A percentile compares a stretch with the other conserved stretches of the same genome.
Conservation (phyloP, 2,329 filamentous ascomycete genomes). For the Colletotrichum simmondsii region DNA sequence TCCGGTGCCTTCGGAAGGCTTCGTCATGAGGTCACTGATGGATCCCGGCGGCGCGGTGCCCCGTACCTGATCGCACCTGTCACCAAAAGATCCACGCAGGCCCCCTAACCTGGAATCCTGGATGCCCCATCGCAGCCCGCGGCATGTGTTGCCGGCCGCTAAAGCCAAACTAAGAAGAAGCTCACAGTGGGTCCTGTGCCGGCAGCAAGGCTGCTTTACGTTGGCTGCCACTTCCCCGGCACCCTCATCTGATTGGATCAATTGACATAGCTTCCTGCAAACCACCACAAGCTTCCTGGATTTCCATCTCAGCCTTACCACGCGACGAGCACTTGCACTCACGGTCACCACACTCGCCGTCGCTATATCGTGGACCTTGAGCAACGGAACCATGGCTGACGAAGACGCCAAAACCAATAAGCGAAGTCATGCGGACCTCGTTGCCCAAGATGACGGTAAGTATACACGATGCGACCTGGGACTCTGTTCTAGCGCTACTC, state of each 20-base stretch:
- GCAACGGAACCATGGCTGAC: conserved; percentile 42
- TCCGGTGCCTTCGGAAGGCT: conserved; percentile 14
- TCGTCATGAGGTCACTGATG: conserved; percentile 35
- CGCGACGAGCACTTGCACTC: not conserved
- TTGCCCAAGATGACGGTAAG: conserved; percentile 57
- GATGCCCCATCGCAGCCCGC: not conserved
- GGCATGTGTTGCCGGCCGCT: conserved; percentile 18
- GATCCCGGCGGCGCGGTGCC: conserved; percentile 13
- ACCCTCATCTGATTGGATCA: conserved; percentile 19
- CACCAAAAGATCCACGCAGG: conserved; percentile 13
- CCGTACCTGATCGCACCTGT: conserved; percentile 12
- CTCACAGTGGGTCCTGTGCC: conserved; percentile 6
- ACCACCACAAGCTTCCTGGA: not conserved
- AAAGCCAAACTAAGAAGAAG: conserved; percentile 2
- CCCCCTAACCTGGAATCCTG: conserved; percentile 1
- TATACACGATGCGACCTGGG: not conserved
- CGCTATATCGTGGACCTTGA: too few species aligned
- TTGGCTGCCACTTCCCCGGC: not conserved
- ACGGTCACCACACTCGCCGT: not conserved
- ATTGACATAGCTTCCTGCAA: conserved; percentile 13
- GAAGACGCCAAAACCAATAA: conserved; percentile 56
- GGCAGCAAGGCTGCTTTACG: conserved; percentile 21
- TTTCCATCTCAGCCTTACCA: conserved; percentile 24
- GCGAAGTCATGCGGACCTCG: conserved; percentile 67
- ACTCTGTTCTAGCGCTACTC: not conserved